Evolutionary conservation across 768 basidiomycete species (phyloP).

Genomic region (Lyophyllum semitale): DNA sequence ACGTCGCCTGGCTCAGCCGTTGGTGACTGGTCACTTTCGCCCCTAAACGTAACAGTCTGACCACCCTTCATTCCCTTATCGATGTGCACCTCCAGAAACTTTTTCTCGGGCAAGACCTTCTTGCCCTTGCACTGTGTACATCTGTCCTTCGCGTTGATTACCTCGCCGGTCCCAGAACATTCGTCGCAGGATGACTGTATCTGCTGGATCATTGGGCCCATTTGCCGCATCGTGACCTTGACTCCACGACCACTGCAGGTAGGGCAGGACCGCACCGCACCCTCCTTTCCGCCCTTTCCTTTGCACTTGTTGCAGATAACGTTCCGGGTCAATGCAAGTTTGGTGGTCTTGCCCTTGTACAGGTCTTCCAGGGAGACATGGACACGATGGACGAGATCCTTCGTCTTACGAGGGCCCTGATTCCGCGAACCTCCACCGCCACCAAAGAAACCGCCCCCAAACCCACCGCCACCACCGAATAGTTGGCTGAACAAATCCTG

Average conservation of each 20-base stretch:
- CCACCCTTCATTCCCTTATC: constrained; percentile 98
- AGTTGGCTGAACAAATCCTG: constrained; percentile 97
- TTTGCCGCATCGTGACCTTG: constrained; percentile 89
- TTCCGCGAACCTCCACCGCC: constrained; percentile 60
- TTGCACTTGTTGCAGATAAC: constrained; percentile 92
- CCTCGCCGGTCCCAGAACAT: constrained; percentile 91
- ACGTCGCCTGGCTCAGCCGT: constrained; percentile 91
- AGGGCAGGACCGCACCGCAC: constrained; percentile 80
- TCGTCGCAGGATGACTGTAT: constrained; percentile 95
- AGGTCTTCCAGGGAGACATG: constrained; percentile 97
- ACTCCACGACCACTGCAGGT: constrained; percentile 88
- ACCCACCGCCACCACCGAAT: constrained; percentile 75
- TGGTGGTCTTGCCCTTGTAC: constrained; percentile 98
- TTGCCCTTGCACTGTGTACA: constrained; percentile 94
- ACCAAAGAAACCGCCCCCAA: constrained; percentile 76
- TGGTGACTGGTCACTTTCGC: constrained; percentile 93
- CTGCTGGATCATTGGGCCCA: constrained; percentile 99
- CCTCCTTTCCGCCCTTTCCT: constrained; percentile 97
- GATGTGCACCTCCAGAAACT: constrained; percentile 96
- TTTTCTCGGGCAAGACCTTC: constrained; percentile 92
- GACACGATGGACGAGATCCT: constrained; percentile 97
- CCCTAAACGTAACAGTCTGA: constrained; percentile 84
- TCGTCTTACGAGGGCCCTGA: constrained; percentile 86
- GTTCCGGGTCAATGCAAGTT: constrained; percentile 94
- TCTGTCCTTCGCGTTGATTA: constrained; percentile 91